These are phyloP conservation scores for Fusarium camptoceras DNA, from an alignment of 2,329 filamentous ascomycete genomes.

Conservation along the genomic window DNA sequence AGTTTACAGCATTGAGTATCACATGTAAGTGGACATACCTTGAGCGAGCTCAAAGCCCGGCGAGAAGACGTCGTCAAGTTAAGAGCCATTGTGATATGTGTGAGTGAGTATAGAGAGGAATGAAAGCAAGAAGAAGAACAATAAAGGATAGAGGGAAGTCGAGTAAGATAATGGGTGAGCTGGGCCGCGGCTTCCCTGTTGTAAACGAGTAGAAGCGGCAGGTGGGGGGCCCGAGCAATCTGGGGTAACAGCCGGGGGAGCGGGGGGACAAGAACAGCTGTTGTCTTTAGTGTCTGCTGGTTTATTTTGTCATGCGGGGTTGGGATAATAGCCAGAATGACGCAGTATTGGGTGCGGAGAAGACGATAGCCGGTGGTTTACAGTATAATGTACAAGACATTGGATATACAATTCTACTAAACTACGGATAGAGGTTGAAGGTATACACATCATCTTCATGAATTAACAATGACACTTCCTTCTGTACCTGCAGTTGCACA, in stretches of 20 bases:
- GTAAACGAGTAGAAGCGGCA: slow-evolving; percentile 42
- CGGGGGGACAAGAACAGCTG: slow-evolving; percentile 28
- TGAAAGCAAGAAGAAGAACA: slow-evolving; percentile 4
- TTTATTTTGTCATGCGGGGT: slow-evolving; percentile 42
- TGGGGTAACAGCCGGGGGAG: slow-evolving; percentile 45
- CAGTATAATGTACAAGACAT: too few species aligned
- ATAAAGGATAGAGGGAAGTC: neutral
- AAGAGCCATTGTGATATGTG: slow-evolving; percentile 67
- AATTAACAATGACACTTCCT: too few species aligned
- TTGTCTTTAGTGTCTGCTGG: neutral
- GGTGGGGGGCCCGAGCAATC: slow-evolving; percentile 37
- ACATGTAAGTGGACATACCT: slow-evolving; percentile 60
- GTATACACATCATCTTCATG: neutral
- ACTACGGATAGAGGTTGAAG: too few species aligned
- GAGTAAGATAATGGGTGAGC: slow-evolving; percentile 15
- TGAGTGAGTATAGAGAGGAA: slow-evolving; percentile 1
- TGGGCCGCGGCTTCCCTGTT: slow-evolving; percentile 44
- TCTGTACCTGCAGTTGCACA: neutral
- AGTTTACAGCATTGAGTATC: slow-evolving; percentile 3
- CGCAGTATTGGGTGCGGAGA: slow-evolving; percentile 26
- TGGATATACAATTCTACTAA: neutral
- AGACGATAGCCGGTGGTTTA: slow-evolving; percentile 10
- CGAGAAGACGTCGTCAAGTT: slow-evolving; percentile 68
- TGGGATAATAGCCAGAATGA: neutral
- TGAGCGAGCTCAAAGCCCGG: slow-evolving; percentile 71